A percentile compares a stretch with the other conserved stretches of the same genome.
Conservation (phyloP, 2,329 filamentous ascomycete species). For the Monosporascus sp. region DNA sequence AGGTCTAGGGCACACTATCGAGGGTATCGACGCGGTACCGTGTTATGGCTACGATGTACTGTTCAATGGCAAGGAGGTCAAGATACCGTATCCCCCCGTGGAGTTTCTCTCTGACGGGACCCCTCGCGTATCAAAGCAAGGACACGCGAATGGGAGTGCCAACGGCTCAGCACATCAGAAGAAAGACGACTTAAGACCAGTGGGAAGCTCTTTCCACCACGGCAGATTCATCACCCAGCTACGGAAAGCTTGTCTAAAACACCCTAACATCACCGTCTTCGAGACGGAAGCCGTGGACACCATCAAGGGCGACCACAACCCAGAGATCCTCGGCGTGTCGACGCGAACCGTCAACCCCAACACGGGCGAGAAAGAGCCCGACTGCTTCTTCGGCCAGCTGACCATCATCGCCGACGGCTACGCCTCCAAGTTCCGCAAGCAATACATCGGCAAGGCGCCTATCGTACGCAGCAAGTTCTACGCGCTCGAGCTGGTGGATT, state of each 20-base stretch:
- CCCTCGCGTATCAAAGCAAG: conserved; percentile 9
- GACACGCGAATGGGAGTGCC: conserved; percentile 17
- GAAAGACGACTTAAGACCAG: conserved; percentile 40
- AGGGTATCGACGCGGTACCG: conserved; percentile 79
- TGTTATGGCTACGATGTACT: conserved; percentile 85
- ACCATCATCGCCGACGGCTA: conserved; percentile 93
- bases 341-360: conserved; percentile 58
- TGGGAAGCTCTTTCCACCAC: conserved; percentile 87
- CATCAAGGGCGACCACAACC: conserved; percentile 62
- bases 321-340: conserved; percentile 78
- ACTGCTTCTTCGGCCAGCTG: conserved; percentile 82
- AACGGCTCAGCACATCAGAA: conserved; percentile 24
- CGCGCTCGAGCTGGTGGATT: conserved; percentile 87
- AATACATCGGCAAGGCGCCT: conserved; percentile 62
- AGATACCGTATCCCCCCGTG: conserved; percentile 73
- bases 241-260: conserved; percentile 65
- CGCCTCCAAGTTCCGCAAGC: conserved; percentile 82
- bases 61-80: conserved; percentile 68
- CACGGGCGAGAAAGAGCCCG: conserved; percentile 50
- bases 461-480: conserved; percentile 83
- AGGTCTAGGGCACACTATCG: conserved; percentile 75
- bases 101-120: conserved; percentile 39
- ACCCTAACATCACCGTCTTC: conserved; percentile 82
- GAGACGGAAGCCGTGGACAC: conserved; percentile 81
- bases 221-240: conserved; percentile 85